Evolutionary conservation across 1,284 basidiomycete genomes (phyloP).

Genomic region (Melampsora medusae): DNA sequence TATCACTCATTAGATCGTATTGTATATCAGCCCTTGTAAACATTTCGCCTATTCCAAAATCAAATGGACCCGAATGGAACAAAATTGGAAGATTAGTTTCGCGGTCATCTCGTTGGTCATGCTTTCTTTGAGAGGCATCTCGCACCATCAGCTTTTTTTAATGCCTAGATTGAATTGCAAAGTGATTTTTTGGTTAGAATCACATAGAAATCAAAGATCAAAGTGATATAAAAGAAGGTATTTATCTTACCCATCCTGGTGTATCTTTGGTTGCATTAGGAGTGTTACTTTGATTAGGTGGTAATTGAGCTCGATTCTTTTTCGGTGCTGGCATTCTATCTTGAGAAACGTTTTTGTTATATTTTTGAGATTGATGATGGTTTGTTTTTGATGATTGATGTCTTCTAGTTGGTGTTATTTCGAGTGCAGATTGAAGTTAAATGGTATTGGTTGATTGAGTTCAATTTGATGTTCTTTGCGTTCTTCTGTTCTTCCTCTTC

Average conservation of each 20-base stretch:
- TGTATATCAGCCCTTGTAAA: constrained; percentile 44
- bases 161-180: constrained; percentile 12
- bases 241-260: constrained; percentile 26
- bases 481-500: too few relatives aligned
- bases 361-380: too few relatives aligned
- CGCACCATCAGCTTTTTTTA: constrained; percentile 43
- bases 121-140: not conserved
- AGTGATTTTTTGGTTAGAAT: not conserved
- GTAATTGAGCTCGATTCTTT: constrained; percentile 28
- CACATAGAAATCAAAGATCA: not conserved
- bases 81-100: too few relatives aligned
- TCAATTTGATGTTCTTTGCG: too few relatives aligned
- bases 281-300: not conserved
- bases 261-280: constrained; percentile 30
- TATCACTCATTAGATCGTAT: constrained; percentile 45
- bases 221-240: not conserved
- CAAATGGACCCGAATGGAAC: not conserved
- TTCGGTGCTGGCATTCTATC: constrained; percentile 35
- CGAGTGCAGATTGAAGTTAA: too few relatives aligned
- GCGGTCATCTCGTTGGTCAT: not conserved
- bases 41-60: constrained; percentile 30
- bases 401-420: not conserved
- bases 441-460: too few relatives aligned
- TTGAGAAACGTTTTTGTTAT: not conserved
- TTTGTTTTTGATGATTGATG: not conserved